Evolutionary conservation across 2,329 filamentous ascomycete species (phyloP), one percentile per base, ranked within the genome.

Genomic region (Eutypa lata): DNA sequence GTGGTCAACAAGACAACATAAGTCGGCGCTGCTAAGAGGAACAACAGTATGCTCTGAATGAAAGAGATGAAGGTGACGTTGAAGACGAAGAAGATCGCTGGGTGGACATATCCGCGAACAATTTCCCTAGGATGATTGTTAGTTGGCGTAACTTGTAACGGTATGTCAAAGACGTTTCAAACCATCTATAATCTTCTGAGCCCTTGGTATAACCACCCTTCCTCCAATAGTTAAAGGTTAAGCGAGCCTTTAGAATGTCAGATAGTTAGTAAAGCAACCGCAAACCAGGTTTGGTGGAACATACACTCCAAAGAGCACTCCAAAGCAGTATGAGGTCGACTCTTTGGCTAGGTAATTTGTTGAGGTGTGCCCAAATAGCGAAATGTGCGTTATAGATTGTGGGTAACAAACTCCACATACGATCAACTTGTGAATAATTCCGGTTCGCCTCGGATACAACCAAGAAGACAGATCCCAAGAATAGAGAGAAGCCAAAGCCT

Each of bases 401-500:
- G 1, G 94, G 94, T 48, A 99, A 74, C 55, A 99, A 78, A 67
- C 90, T 94, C 94, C 94, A 99, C 62, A 88, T 75, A 47, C 94
- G 85, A 71, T 99, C 94, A 42, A 99, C 87, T 73, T 99, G 94
- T n/a, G 92, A 97, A 71, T 92, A 97, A 71, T 99, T 99, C 65
- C 82, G 83, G 73, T 95, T 97, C 74, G 91, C 73, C 71, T 97
- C 93, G 1, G 91, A 90, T 5, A 85, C 76, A 31, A 93, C 65
- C 22, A 96, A 75, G 63, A 95, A 89, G 26, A 94, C 65, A 5
- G 80, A 80, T 1, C 84, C 84, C n/a, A 96, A 70, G 40, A 84
- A 78, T 18, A 96, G 62, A 2, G 89, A 88, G 50, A 90, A 81
- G 0, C 84, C 87, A 58, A 95, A 79, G 2, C 84, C 89, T 1